A percentile compares a stretch with the other conserved stretches of the same genome.
These are phyloP conservation scores for Venturia carpophila DNA, from an alignment of 2,329 filamentous ascomycete species.

Conservation along the genomic window DNA sequence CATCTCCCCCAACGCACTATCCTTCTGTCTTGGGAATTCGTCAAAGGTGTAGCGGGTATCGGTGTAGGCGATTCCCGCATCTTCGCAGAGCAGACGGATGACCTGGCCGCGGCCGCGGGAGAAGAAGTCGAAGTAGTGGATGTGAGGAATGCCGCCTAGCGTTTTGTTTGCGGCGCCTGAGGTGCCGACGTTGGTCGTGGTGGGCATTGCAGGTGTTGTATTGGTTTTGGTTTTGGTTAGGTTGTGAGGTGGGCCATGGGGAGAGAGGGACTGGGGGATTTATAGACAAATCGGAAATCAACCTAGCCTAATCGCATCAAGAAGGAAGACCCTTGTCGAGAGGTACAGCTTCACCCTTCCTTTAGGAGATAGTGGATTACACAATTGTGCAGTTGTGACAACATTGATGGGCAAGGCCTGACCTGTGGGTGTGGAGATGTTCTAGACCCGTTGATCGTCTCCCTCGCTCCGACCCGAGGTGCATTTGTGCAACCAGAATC, in stretches of 20 bases:
- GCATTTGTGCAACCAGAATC: background rate
- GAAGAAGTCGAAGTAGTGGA: slow-evolving; percentile 29
- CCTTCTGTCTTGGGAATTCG: slow-evolving; percentile 27
- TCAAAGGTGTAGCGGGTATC: slow-evolving; percentile 28
- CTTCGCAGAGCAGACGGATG: slow-evolving; percentile 26
- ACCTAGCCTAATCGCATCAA: background rate
- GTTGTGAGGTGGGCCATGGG: background rate
- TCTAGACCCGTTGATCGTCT: slow-evolving; percentile 4
- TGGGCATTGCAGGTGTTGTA: slow-evolving; percentile 9
- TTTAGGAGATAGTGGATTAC: background rate
- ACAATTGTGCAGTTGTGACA: background rate
- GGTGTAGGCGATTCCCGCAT: slow-evolving; percentile 28
- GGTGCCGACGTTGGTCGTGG: slow-evolving; percentile 20
- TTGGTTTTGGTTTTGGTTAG: background rate
- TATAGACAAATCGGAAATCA: background rate
- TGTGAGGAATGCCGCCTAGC: slow-evolving; percentile 29
- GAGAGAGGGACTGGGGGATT: background rate
- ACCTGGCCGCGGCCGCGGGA: slow-evolving; percentile 29
- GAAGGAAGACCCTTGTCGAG: background rate
- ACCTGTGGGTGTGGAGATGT: background rate
- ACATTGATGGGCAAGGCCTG: background rate
- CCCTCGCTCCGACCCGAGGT: slow-evolving; percentile 3
- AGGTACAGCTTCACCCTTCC: background rate
- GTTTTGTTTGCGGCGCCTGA: slow-evolving; percentile 25
- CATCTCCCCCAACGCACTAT: slow-evolving; percentile 23